Percentiles rank a stretch among this genome's conserved stretches.
phyloP scores from a whole-genome alignment of 129 eudicot species.

The Arctium lappa region DNA sequence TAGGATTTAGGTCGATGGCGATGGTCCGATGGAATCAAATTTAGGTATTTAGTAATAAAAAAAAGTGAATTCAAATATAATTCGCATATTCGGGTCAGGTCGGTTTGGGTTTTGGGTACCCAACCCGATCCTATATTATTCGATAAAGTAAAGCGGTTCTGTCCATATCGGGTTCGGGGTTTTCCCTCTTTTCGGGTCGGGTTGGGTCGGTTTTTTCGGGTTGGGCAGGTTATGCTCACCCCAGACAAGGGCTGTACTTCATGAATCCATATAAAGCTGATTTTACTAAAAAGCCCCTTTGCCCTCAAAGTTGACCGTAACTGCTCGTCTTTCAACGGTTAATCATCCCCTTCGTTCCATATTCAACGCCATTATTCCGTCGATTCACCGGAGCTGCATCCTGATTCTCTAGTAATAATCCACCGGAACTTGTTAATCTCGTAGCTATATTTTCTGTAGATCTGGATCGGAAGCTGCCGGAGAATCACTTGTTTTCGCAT shows the following conservation, averaged over 20 bases:
- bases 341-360: neutral
- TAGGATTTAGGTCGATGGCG: too few species aligned
- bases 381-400: neutral
- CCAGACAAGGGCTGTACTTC: neutral
- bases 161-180: too few species aligned
- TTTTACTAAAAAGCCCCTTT: slow-evolving; percentile 16
- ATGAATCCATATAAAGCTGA: neutral
- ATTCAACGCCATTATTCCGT: slow-evolving; percentile 1
- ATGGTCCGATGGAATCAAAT: too few species aligned
- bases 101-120: too few species aligned
- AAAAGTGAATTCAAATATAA: too few species aligned
- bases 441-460: neutral
- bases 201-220: too few species aligned
- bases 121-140: too few species aligned
- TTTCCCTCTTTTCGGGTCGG: too few species aligned
- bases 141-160: too few species aligned
- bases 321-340: slow-evolving; percentile 9
- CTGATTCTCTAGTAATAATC: neutral
- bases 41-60: too few species aligned
- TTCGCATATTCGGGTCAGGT: too few species aligned
- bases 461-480: slow-evolving; percentile 22
- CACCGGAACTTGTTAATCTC: slow-evolving; percentile 8
- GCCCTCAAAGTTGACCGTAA: slow-evolving; percentile 32
- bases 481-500: neutral
- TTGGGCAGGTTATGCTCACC: too few species aligned